phyloP scores from a whole-genome alignment of 805 yeast species.

The Metschnikowia chrysomelidarum region DNA sequence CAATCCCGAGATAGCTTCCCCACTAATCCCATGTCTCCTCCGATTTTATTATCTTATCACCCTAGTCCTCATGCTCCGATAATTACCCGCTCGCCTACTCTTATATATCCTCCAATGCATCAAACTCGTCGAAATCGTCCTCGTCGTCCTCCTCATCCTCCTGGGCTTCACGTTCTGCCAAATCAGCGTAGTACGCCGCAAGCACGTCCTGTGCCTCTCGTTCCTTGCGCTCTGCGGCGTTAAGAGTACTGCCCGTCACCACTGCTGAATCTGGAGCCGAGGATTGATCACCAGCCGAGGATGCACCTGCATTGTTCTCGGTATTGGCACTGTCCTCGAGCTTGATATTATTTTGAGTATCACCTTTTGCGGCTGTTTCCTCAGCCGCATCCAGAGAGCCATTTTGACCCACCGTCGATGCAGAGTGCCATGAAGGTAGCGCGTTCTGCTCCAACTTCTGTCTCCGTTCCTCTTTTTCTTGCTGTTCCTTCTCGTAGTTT shows the following conservation, averaged over 20 bases:
- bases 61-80: too few species aligned
- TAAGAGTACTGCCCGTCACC: constrained; percentile 6
- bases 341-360: constrained; percentile 16
- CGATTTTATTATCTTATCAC: too few species aligned
- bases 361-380: too few species aligned
- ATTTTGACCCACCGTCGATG: constrained; percentile 79
- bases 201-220: constrained; percentile 68
- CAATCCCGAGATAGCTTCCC: too few species aligned
- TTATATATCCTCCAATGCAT: constrained; percentile 31
- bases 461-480: constrained; percentile 64
- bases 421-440: constrained; percentile 93
- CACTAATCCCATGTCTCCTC: too few species aligned
- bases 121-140: constrained; percentile 41
- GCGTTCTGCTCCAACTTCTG: constrained; percentile 85
- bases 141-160: constrained; percentile 60
- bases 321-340: too few species aligned
- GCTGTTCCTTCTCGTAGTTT: constrained; percentile 61
- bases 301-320: constrained; percentile 1
- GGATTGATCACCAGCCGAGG: constrained; percentile 3
- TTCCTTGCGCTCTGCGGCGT: constrained; percentile 19
- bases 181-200: constrained; percentile 66
- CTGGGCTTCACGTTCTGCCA: constrained; percentile 65
- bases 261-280: constrained; percentile 4
- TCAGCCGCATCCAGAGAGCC: constrained; percentile 40
- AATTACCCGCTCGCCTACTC: not conserved